Conservation (phyloP, 257 asterid genomes). For the Vinca minor region DNA sequence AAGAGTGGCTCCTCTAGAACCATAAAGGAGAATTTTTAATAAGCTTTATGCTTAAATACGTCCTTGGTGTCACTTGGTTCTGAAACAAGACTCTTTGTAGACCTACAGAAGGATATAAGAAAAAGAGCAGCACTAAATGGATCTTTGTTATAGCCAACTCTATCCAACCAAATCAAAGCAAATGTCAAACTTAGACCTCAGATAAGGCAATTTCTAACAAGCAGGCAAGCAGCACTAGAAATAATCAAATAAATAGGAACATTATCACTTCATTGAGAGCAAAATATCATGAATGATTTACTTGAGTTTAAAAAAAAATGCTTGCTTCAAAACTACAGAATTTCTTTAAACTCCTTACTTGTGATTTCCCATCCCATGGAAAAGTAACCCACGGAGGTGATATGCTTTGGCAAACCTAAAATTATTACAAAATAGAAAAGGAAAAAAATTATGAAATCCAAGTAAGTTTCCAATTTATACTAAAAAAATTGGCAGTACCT, state of each 20-base stretch:
- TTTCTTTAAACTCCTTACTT: constrained; percentile 37
- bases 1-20: background rate
- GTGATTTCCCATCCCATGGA: constrained; percentile 95
- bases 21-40: no score
- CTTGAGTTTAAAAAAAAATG: background rate
- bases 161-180: background rate
- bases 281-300: background rate
- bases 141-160: background rate
- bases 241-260: background rate
- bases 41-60: background rate
- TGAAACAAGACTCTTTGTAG: background rate
- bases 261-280: background rate
- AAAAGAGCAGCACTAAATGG: background rate
- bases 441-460: background rate
- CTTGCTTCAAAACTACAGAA: background rate
- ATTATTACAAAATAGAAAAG: background rate
- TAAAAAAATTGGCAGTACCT: background rate
- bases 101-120: background rate
- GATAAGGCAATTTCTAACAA: background rate
- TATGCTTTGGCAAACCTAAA: constrained; percentile 83
- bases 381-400: constrained; percentile 85
- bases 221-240: no score
- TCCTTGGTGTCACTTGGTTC: background rate
- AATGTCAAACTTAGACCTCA: background rate
- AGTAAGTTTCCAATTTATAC: background rate